Conservation (phyloP, 2,329 filamentous ascomycete genomes). For the Botrytis tulipae region DNA sequence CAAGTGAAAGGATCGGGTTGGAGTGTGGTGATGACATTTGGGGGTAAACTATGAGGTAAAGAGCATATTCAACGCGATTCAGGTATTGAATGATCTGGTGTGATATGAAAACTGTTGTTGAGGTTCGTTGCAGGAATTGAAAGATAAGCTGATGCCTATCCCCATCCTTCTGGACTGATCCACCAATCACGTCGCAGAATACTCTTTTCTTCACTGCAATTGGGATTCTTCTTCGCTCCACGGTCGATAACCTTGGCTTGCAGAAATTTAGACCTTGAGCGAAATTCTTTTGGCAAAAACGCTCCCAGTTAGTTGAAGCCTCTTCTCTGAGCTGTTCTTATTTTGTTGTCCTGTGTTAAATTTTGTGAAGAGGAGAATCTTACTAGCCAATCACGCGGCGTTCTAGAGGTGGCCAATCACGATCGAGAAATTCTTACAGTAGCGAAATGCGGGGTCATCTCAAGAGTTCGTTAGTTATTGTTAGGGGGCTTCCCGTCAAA, state of each 20-base stretch:
- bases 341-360: neutral
- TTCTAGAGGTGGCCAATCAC: neutral
- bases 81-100: neutral
- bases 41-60: neutral
- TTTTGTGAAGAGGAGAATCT: neutral
- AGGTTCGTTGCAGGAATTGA: neutral
- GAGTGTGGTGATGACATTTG: neutral
- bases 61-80: neutral
- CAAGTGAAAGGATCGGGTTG: neutral
- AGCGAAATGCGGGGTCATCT: neutral
- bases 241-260: neutral
- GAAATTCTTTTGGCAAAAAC: neutral
- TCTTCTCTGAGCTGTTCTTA: neutral
- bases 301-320: neutral
- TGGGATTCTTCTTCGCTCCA: neutral
- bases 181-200: neutral
- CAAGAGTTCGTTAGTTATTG: neutral
- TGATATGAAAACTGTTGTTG: neutral
- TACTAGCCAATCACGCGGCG: neutral
- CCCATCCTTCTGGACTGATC: no score
- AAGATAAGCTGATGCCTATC: neutral
- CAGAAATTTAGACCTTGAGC: neutral
- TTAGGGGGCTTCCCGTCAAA: accelerated
- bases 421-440: neutral
- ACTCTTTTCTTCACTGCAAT: neutral